These are phyloP conservation scores for Irpex lacteus DNA, from an alignment of 1,284 basidiomycete genomes.

Conservation along the genomic window DNA sequence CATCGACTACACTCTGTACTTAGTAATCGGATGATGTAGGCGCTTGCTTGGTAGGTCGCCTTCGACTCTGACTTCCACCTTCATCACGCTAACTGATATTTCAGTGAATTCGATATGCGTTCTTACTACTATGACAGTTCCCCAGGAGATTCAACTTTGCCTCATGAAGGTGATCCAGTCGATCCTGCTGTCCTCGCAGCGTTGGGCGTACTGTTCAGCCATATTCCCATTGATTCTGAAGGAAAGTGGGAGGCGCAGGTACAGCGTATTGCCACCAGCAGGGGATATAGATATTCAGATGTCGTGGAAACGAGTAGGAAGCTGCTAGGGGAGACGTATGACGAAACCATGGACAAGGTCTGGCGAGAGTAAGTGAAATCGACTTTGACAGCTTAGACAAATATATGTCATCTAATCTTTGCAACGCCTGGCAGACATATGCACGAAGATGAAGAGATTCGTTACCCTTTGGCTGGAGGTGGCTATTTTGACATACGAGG, in stretches of 20 bases:
- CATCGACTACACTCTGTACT: too few species aligned
- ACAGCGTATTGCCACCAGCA: slow-evolving; percentile 59
- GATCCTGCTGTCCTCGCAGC: slow-evolving; percentile 45
- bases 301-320: slow-evolving; percentile 71
- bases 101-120: slow-evolving; percentile 47
- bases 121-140: slow-evolving; percentile 81
- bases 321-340: slow-evolving; percentile 76
- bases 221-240: slow-evolving; percentile 52
- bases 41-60: neutral
- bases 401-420: neutral
- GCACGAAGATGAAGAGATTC: slow-evolving; percentile 91
- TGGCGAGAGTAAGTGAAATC: slow-evolving; percentile 66
- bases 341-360: slow-evolving; percentile 75
- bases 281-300: slow-evolving; percentile 78
- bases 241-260: slow-evolving; percentile 47
- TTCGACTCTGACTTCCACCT: neutral
- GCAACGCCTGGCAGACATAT: slow-evolving; percentile 56
- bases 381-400: neutral
- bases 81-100: neutral
- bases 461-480: slow-evolving; percentile 78
- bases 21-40: too few species aligned
- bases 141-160: slow-evolving; percentile 73
- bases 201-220: slow-evolving; percentile 63
- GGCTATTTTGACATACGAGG: slow-evolving; percentile 87
- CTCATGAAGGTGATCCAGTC: slow-evolving; percentile 54